phyloP scores from a whole-genome alignment of 116 monocot species.

The Posidonia oceanica region DNA sequence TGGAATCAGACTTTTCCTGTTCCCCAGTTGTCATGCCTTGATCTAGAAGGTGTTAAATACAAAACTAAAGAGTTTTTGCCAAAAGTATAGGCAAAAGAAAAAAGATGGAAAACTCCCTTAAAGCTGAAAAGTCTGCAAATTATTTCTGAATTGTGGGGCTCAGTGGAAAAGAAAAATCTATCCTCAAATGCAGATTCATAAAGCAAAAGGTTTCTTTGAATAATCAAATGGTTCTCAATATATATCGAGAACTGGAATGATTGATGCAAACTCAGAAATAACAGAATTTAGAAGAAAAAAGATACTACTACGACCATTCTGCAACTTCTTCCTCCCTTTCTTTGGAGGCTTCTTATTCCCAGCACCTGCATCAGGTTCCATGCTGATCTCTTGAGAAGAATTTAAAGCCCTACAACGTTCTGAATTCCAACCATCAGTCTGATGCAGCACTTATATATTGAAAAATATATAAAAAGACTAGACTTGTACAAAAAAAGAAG shows the following conservation, averaged over 20 bases:
- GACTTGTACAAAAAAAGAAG: too few species aligned
- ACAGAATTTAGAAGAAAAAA: slow-evolving; percentile 8
- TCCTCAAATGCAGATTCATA: too few species aligned
- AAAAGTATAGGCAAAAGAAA: neutral
- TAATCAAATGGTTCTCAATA: too few species aligned
- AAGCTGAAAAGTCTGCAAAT: neutral
- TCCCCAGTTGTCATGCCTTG: slow-evolving; percentile 18
- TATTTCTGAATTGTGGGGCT: too few species aligned
- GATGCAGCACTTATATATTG: neutral
- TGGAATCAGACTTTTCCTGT: slow-evolving; percentile 26
- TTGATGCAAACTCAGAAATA: too few species aligned
- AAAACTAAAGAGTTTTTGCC: slow-evolving; percentile 5
- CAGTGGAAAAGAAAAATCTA: too few species aligned
- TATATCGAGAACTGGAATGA: too few species aligned
- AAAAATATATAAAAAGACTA: too few species aligned
- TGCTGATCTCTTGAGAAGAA: slow-evolving; percentile 15
- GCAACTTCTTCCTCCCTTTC: slow-evolving; percentile 50
- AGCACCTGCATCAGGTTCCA: slow-evolving; percentile 25
- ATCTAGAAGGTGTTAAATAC: slow-evolving; percentile 26
- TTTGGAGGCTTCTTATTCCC: slow-evolving; percentile 47
- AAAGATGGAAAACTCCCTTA: neutral
- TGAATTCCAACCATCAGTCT: slow-evolving; percentile 15
- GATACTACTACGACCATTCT: slow-evolving; percentile 31
- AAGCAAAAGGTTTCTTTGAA: too few species aligned
- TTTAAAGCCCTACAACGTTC: slow-evolving; percentile 43